These are phyloP conservation scores for Spergularia marina DNA, from an alignment of 148 eudicot species.

Conservation along the genomic window DNA sequence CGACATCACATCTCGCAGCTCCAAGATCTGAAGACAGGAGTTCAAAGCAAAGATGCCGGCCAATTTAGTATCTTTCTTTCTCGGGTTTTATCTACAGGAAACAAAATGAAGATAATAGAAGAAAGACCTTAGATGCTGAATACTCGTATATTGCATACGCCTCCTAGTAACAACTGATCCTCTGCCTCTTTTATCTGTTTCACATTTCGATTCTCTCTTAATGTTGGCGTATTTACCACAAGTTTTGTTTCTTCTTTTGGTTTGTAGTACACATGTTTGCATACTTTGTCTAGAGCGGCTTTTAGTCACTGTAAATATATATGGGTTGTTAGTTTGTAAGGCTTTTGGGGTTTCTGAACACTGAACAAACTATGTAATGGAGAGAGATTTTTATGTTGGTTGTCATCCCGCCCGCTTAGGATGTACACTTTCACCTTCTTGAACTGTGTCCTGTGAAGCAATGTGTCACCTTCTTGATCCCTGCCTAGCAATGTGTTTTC, in stretches of 20 bases:
- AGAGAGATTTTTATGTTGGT: constrained; percentile 18
- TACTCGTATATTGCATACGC: constrained; percentile 16
- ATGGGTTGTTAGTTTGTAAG: constrained; percentile 36
- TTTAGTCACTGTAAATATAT: constrained; percentile 36
- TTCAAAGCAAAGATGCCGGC: constrained; percentile 39
- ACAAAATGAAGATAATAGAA: constrained; percentile 25
- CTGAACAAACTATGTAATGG: constrained; percentile 29
- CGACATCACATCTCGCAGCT: constrained; percentile 34
- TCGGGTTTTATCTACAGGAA: constrained; percentile 10
- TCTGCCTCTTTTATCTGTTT: constrained; percentile 17
- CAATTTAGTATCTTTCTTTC: constrained; percentile 28
- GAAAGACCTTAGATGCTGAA: constrained; percentile 10
- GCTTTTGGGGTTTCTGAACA: constrained; percentile 27
- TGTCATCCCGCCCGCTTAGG: neutral
- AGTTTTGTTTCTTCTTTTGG: constrained; percentile 25
- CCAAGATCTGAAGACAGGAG: constrained; percentile 49
- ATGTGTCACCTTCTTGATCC: too few relatives aligned
- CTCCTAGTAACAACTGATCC: constrained; percentile 25
- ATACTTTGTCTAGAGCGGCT: constrained; percentile 22
- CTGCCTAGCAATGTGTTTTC: too few relatives aligned
- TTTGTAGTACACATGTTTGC: constrained; percentile 26
- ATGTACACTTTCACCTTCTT: neutral
- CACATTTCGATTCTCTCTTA: constrained; percentile 28
- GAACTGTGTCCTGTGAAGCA: neutral
- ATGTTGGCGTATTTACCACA: constrained; percentile 22